phyloP scores from a whole-genome alignment of 2,329 filamentous ascomycete genomes.

The Exophiala sideris region DNA sequence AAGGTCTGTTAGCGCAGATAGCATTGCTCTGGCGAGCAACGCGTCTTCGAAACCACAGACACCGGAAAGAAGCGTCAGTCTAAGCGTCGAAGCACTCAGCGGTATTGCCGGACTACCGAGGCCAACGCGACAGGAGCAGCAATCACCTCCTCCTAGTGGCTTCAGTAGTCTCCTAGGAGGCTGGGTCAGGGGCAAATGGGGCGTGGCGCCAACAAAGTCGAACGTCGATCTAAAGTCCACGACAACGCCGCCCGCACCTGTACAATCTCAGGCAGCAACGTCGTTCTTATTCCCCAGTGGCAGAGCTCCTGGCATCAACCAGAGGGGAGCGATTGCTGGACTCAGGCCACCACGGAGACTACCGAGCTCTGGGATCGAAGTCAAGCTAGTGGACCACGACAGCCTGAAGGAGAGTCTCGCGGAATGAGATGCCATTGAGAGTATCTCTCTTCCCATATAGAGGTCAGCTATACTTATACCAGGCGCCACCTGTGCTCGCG shows the following conservation, averaged over 20 bases:
- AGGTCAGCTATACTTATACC: too few relatives aligned
- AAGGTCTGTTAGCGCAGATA: slow-evolving; percentile 12
- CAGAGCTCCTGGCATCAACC: slow-evolving; percentile 68
- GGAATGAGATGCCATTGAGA: slow-evolving; percentile 32
- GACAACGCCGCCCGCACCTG: slow-evolving; percentile 1
- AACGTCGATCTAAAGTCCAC: slow-evolving; percentile 16
- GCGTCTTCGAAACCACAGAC: background rate
- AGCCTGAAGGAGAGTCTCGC: slow-evolving; percentile 60
- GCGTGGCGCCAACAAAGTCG: slow-evolving; percentile 48
- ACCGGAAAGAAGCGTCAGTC: slow-evolving; percentile 10
- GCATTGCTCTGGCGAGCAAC: background rate
- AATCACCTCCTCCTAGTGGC: slow-evolving; percentile 29
- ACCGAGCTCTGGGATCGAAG: slow-evolving; percentile 53
- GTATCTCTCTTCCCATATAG: too few relatives aligned
- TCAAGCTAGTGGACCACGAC: slow-evolving; percentile 57
- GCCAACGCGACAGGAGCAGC: slow-evolving; percentile 26
- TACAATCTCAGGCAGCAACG: slow-evolving; percentile 19
- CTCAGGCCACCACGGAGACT: slow-evolving; percentile 58
- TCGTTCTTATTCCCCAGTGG: slow-evolving; percentile 35
- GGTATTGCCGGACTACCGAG: slow-evolving; percentile 21
- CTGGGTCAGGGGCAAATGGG: slow-evolving; percentile 65
- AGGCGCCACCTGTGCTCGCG: too few relatives aligned
- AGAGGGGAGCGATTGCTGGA: slow-evolving; percentile 69
- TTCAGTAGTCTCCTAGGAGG: slow-evolving; percentile 59
- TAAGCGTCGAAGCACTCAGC: slow-evolving; percentile 24